A percentile compares a stretch with the other conserved stretches of the same genome.
phyloP scores from a whole-genome alignment of 1,284 basidiomycete species.

The Malassezia furfur region DNA sequence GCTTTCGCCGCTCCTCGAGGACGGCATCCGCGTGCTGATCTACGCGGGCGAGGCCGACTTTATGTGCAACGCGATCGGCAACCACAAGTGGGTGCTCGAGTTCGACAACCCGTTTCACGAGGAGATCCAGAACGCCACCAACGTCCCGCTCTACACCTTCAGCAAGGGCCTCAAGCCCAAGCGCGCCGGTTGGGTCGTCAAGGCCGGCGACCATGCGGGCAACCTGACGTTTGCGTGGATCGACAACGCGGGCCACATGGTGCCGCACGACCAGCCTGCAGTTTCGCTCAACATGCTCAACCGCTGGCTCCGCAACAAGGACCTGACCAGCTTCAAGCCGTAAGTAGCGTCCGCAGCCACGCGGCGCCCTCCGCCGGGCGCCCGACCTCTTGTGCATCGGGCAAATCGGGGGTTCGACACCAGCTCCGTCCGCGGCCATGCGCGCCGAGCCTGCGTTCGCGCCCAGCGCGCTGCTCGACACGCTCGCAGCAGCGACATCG shows the following conservation, averaged over 20 bases:
- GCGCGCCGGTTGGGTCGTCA: slow-evolving; percentile 26
- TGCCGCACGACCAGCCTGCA: slow-evolving; percentile 68
- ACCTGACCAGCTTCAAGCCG: slow-evolving; percentile 30
- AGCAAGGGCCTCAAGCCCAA: slow-evolving; percentile 30
- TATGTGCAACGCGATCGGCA: slow-evolving; percentile 50
- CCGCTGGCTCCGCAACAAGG: slow-evolving; percentile 54
- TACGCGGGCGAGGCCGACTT: slow-evolving; percentile 79
- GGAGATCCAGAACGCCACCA: slow-evolving; percentile 33
- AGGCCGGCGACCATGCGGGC: slow-evolving; percentile 40
- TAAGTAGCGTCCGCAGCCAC: background rate
- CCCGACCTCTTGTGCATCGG: too few relatives aligned
- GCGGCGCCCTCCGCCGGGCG: background rate
- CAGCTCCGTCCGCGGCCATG: background rate
- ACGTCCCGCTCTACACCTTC: slow-evolving; percentile 14
- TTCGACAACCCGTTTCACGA: slow-evolving; percentile 32
- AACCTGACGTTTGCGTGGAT: slow-evolving; percentile 31
- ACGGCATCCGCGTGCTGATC: slow-evolving; percentile 65
- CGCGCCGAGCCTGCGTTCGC: slow-evolving; percentile 1
- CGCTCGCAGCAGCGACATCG: background rate
- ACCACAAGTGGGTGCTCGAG: slow-evolving; percentile 35
- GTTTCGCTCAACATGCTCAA: slow-evolving; percentile 59
- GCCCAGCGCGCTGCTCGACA: slow-evolving; percentile 3
- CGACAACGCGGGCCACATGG: slow-evolving; percentile 41
- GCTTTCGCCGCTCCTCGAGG: slow-evolving; percentile 64
- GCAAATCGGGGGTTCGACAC: too few relatives aligned